Evolutionary conservation across 148 eudicot genomes (phyloP), one percentile per base, ranked within the genome.

Genomic region (Chenopodium formosanum): DNA sequence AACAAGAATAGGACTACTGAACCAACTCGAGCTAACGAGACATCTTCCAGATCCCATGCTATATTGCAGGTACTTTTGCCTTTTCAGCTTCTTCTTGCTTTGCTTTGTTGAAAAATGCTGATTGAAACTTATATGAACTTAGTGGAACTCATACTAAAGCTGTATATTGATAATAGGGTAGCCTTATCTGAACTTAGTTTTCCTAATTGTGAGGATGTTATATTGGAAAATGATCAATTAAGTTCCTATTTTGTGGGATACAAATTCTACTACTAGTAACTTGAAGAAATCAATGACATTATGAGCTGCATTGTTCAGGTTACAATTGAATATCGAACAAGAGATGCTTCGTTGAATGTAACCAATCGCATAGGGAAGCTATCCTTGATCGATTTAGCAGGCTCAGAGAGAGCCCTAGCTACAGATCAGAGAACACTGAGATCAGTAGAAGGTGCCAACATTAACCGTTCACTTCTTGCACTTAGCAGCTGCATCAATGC

Each of bases 401-500:
- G 98, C 56, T 94, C 98, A 31, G 98, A 94, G 82, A 88, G 98
- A 83, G 98, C 98, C 64, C 76, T 90, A 63, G 98, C 98, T 9
- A 92, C 98, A 23, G 98, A 94, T 69, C 98, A 92, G 81, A 88
- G 98, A 88, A 91, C 98, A 1, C 80, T 90, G 37, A 87, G 98
- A 77, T 92, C 98, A 25, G 88, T 91, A 64, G 94, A 94, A 86
- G 98, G 98, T 27, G 98, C 98, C 46, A 94, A 94, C 83, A 92
- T 91, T 66, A 92, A 94, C 78, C 85, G 87, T 22, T 94, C 98
- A 73, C 93, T 94, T 22, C 92, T 94, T 73, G 97, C 98, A 65
- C 89, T 94, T 48, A 94, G 98, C 87, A 94, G 98, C 83, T 94
- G 97, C 88, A 94, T 94, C 10, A 94, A 94, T 86, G 93, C 97